Percentiles rank a stretch among this genome's conserved stretches.
phyloP scores from a whole-genome alignment of 1,284 basidiomycete genomes.

The Phenoliferia sp. region DNA sequence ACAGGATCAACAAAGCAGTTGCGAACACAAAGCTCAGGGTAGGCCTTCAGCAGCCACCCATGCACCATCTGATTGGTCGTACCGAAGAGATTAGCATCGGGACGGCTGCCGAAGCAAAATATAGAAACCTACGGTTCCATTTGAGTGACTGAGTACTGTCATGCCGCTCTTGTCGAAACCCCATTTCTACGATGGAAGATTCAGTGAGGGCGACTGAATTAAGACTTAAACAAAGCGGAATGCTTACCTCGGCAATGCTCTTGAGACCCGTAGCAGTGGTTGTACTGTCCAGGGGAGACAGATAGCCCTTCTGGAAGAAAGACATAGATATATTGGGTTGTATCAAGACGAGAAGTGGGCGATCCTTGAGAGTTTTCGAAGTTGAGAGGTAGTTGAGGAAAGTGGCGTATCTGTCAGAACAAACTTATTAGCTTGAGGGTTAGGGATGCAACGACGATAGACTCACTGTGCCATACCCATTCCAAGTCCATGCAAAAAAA shows the following conservation, averaged over 20 bases:
- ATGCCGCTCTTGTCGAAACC: constrained; percentile 61
- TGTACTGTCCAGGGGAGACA: constrained; percentile 61
- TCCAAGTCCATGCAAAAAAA: constrained; percentile 83
- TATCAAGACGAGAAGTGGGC: constrained; percentile 70
- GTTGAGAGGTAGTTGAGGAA: constrained; percentile 43
- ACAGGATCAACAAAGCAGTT: constrained; percentile 83
- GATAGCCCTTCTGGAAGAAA: constrained; percentile 67
- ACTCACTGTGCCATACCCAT: constrained; percentile 50
- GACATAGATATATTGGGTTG: constrained; percentile 82
- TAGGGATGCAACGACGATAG: not conserved
- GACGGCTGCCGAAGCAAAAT: not conserved
- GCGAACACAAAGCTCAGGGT: constrained; percentile 61
- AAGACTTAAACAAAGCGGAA: too few relatives aligned
- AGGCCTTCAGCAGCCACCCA: constrained; percentile 76
- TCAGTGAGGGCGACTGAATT: not conserved
- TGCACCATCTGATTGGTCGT: constrained; percentile 62
- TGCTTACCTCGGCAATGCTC: constrained; percentile 48
- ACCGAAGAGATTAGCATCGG: too few relatives aligned
- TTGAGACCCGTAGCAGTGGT: constrained; percentile 60
- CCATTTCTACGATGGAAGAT: constrained; percentile 43
- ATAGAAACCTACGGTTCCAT: constrained; percentile 51
- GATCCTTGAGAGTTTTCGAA: constrained; percentile 51
- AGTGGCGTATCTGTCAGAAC: constrained; percentile 47
- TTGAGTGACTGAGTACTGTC: constrained; percentile 79
- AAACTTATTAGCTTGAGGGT: constrained; percentile 54